These are phyloP conservation scores for Chenopodium suecicum DNA, from an alignment of 148 eudicot genomes.

Conservation along the genomic window DNA sequence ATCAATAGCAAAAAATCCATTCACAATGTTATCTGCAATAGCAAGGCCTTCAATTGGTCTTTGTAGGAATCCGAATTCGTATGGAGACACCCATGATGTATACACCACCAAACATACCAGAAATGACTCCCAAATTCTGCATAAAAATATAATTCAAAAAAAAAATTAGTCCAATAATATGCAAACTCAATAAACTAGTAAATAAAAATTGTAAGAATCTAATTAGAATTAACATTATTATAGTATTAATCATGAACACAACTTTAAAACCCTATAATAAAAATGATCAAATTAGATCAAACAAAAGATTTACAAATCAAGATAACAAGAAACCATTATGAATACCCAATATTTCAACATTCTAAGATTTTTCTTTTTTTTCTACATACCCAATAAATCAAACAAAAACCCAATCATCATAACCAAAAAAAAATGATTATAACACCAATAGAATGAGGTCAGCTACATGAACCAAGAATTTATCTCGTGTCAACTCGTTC, in stretches of 20 bases:
- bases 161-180: too few relatives aligned
- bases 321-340: neutral
- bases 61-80: slow-evolving; percentile 55
- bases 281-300: neutral
- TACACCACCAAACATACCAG: slow-evolving; percentile 54
- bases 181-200: too few relatives aligned
- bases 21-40: slow-evolving; percentile 56
- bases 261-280: neutral
- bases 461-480: neutral
- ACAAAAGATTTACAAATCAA: too few relatives aligned
- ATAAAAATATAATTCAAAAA: neutral
- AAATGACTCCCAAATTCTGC: slow-evolving; percentile 55
- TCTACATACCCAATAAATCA: neutral
- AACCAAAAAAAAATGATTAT: neutral
- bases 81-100: slow-evolving; percentile 73
- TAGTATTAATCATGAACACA: neutral
- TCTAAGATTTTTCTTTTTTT: too few relatives aligned
- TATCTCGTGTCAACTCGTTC: neutral
- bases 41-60: slow-evolving; percentile 37
- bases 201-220: neutral
- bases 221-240: neutral
- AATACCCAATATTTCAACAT: neutral
- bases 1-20: slow-evolving; percentile 59
- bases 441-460: neutral
- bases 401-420: neutral